Base-by-base conservation (phyloP, 2,329 filamentous ascomycete genomes). In the Lachnellula suecica region DNA sequence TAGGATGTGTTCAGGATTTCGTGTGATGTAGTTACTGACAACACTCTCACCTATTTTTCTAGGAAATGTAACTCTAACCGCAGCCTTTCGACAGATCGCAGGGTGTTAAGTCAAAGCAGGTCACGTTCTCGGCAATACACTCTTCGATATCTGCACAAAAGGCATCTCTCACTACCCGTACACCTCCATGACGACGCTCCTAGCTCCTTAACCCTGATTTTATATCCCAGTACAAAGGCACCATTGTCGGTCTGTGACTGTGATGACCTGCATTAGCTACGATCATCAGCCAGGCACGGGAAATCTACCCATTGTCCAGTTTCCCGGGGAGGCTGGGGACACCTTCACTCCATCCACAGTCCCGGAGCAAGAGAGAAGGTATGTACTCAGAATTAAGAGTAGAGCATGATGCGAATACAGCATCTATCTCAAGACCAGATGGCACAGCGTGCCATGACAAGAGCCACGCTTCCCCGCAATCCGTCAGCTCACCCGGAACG, bases 191-290 rank as follows among this genome's bases (percentile, higher is more conserved):
- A 35, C 31, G 31, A 15, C 13, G 17, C 31, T 2, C 2, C 4
- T 2, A 31, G 9, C 2, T 31, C 27, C 27, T 10, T 13, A 4
- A 2, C 27, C n/a, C n/a, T n/a, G n/a, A n/a, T n/a, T n/a, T n/a
- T n/a, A n/a, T n/a, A n/a, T n/a, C n/a, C n/a, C n/a, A n/a, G n/a
- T n/a, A n/a, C n/a, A n/a, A n/a, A n/a, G n/a, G n/a, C n/a, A n/a
- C n/a, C n/a, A n/a, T n/a, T n/a, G n/a, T n/a, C n/a, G n/a, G n/a
- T n/a, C n/a, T n/a, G n/a, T n/a, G n/a, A n/a, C 41, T 50, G 27
- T 17, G 45, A 49, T 49, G 46, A 22, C 51, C 46, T 53, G 35
- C 46, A 49, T 53, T 53, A 53, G 46, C 31, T 17, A 35, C 15
- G 31, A 35, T 35, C 2, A 2, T n/a, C 15, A 35, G 15, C 31